Base-by-base conservation (phyloP, 2,329 filamentous ascomycete species). In the Alternaria postmessia region DNA sequence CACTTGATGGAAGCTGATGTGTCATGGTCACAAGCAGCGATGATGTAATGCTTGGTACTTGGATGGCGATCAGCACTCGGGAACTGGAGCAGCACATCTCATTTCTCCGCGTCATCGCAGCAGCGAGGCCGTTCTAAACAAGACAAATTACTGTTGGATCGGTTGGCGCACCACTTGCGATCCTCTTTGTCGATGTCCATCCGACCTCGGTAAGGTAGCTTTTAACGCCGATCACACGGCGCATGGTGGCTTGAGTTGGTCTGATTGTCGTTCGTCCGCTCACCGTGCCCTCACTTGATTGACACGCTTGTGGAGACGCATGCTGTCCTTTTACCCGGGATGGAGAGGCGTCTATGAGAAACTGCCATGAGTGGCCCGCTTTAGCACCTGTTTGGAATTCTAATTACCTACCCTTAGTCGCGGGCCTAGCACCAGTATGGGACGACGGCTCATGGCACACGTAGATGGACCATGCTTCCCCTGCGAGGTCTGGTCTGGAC, bases 261-360 rank as follows among this genome's bases (percentile, higher is more conserved):
- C 68, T 67, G 65, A 65, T 68, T 51, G 53, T 64, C 64, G 64
- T 66, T 69, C 66, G 65, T 65, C 66, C 59, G 68, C 54, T 41
- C 47, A 52, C 53, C 41, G 53, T 60, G 53, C 57, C 46, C 64
- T 68, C 66, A 66, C 58, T 69, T 62, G 63, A 69, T 71, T 63
- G 62, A 59, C 39, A 57, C 61, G 65, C 59, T 6, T 61, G 66
- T 65, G 69, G 63, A 58, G 54, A 59, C 64, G 63, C 62, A 64
- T 68, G 67, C 43, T 66, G 60, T 58, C 68, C 59, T 69, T 77
- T 77, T 74, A 77, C 68, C 75, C 74, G 74, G 71, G 66, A 60
- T 73, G 74, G 68, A 68, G 57, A 66, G 51, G 59, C 61, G 66
- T 63, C 65, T 65, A 72, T 68, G 73, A 69, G 69, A 66, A 72